Evolutionary conservation across 768 basidiomycete species (phyloP).

Genomic region (Leccinum longicurvipes): DNA sequence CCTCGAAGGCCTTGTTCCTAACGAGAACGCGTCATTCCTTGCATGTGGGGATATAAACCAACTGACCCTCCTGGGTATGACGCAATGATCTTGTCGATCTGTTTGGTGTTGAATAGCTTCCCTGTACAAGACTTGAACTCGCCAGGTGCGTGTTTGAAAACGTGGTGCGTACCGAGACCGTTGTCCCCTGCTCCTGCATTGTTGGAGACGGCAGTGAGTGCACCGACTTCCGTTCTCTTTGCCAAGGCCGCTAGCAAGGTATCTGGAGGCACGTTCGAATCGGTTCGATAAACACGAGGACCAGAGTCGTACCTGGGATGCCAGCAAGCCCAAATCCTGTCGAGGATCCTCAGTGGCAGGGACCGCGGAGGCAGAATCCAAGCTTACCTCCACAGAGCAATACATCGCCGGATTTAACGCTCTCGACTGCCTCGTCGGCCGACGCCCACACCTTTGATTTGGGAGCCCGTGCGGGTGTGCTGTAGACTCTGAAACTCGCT

Average conservation of each 20-base stretch:
- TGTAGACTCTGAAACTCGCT: conserved; percentile 24
- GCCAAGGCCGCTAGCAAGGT: conserved; percentile 78
- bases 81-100: conserved; percentile 80
- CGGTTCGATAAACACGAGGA: background rate
- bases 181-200: conserved; percentile 74
- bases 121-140: conserved; percentile 40
- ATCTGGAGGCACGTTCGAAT: conserved; percentile 46
- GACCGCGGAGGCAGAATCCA: background rate
- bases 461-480: conserved; percentile 24
- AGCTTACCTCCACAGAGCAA: conserved; percentile 77
- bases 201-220: conserved; percentile 83
- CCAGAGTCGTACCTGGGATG: conserved; percentile 61
- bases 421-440: conserved; percentile 79
- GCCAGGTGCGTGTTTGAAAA: background rate
- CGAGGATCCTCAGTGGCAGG: background rate
- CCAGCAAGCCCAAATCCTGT: conserved; percentile 88
- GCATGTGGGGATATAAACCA: background rate
- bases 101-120: conserved; percentile 67
- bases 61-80: conserved; percentile 85
- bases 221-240: conserved; percentile 66
- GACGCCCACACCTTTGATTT: conserved; percentile 74
- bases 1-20: conserved; percentile 86
- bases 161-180: conserved; percentile 54
- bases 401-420: conserved; percentile 75
- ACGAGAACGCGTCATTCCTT: background rate